A percentile compares a stretch with the other conserved stretches of the same genome.
Evolutionary conservation across 2,329 filamentous ascomycete genomes (phyloP).

Genomic region (Aurifilum marmelostoma): DNA sequence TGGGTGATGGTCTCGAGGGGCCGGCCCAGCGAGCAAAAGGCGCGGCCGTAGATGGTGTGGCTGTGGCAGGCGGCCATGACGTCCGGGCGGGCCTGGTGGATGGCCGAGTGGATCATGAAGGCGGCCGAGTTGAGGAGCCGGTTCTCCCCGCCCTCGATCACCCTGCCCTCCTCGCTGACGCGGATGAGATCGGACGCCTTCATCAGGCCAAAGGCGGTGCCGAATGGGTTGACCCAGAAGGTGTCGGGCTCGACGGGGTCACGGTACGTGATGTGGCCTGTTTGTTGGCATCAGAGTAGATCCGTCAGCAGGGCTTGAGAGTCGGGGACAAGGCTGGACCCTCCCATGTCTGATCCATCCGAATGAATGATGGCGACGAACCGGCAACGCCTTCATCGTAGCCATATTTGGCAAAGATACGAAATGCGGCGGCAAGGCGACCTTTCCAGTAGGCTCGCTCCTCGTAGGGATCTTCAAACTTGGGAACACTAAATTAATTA

Average conservation of each 20-base stretch:
- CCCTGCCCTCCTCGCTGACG: constrained; percentile 62
- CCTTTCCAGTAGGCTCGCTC: constrained; percentile 59
- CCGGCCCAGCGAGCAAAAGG: constrained; percentile 65
- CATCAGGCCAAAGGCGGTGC: constrained; percentile 55
- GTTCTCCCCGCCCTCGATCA: constrained; percentile 63
- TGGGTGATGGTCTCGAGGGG: constrained; percentile 68
- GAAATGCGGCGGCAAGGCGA: constrained; percentile 57
- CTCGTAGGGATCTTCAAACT: constrained; percentile 37
- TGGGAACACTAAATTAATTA: constrained; percentile 17
- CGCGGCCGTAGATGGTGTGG: constrained; percentile 56
- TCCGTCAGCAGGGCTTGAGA: constrained; percentile 8
- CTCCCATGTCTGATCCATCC: too few relatives aligned
- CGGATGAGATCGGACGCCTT: constrained; percentile 58
- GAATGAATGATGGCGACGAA: constrained; percentile 51
- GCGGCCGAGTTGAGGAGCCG: constrained; percentile 37
- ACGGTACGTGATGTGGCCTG: constrained; percentile 25
- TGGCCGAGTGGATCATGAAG: constrained; percentile 53
- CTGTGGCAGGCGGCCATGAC: constrained; percentile 58
- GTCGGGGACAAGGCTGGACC: too few relatives aligned
- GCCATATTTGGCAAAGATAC: constrained; percentile 60
- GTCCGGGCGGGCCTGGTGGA: constrained; percentile 59
- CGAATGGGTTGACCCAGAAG: constrained; percentile 72
- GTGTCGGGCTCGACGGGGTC: constrained; percentile 62
- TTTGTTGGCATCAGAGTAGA: too few relatives aligned
- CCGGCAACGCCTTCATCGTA: constrained; percentile 68